Conservation (phyloP, 164 flowering plant species). For the Tetrastigma voinierianum region DNA sequence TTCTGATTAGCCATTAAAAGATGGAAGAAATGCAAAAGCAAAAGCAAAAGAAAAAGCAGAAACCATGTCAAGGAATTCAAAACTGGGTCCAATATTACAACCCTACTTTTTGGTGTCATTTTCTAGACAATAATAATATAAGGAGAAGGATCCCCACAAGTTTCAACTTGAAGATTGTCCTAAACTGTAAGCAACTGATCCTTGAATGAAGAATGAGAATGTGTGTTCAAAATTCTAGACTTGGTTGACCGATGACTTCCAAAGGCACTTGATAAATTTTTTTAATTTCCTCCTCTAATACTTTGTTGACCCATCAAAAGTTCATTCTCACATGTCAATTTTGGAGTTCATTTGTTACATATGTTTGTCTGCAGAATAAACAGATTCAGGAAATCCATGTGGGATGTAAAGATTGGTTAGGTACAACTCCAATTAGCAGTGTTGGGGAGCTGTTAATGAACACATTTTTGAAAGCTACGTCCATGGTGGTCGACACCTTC, state of each 20-base stretch:
- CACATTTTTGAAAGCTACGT: background rate
- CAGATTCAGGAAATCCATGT: slow-evolving; percentile 5
- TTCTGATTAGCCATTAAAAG: too few species aligned
- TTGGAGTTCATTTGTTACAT: background rate
- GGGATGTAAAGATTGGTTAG: slow-evolving; percentile 15
- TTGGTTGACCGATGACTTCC: slow-evolving; percentile 4
- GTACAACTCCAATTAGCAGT: slow-evolving; percentile 17
- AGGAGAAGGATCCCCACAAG: slow-evolving; percentile 2
- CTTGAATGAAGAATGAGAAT: slow-evolving; percentile 3
- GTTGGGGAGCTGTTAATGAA: background rate
- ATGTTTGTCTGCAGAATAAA: slow-evolving; percentile 7
- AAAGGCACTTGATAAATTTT: background rate
- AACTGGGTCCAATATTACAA: too few species aligned
- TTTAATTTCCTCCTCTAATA: background rate
- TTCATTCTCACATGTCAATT: background rate
- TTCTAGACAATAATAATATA: slow-evolving; percentile 1
- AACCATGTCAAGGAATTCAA: too few species aligned
- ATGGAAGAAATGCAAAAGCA: too few species aligned
- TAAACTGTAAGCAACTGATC: slow-evolving; percentile 2
- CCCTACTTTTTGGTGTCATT: background rate
- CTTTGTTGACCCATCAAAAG: background rate
- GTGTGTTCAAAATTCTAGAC: slow-evolving; percentile 10
- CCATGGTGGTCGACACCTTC: slow-evolving; percentile 20
- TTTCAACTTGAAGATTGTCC: slow-evolving; percentile 12
- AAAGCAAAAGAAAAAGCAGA: too few species aligned